Evolutionary conservation across 2,329 filamentous ascomycete genomes (phyloP).

Genomic region (Sclerotinia spermophila): DNA sequence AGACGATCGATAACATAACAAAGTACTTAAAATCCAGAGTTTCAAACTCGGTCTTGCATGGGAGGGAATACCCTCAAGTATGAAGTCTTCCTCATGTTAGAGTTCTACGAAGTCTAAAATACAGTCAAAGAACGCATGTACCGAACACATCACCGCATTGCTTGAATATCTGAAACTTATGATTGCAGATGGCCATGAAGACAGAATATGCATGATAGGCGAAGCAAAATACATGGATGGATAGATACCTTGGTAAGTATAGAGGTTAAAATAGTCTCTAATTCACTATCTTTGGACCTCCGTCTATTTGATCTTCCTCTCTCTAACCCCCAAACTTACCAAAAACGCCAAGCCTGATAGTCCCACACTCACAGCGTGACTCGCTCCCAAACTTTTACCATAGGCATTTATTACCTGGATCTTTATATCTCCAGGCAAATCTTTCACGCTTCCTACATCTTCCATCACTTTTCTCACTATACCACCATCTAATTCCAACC

Average conservation of each 20-base stretch:
- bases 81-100: not conserved
- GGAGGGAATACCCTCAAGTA: not conserved
- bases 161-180: not conserved
- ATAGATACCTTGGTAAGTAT: not conserved
- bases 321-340: slow-evolving; percentile 11
- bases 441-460: slow-evolving; percentile 24
- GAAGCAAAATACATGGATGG: not conserved
- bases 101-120: not conserved
- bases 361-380: slow-evolving; percentile 25
- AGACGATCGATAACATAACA: not conserved
- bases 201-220: not conserved
- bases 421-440: slow-evolving; percentile 20
- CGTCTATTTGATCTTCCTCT: slow-evolving; percentile 10
- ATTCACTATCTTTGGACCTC: not conserved
- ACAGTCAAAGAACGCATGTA: not conserved
- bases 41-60: not conserved
- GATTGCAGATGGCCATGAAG: not conserved
- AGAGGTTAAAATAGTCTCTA: not conserved
- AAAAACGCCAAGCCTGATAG: slow-evolving; percentile 20
- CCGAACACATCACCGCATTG: not conserved
- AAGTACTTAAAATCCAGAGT: not conserved
- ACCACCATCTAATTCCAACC: slow-evolving; percentile 17
- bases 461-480: slow-evolving; percentile 25
- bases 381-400: slow-evolving; percentile 30
- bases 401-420: slow-evolving; percentile 27